Base-by-base conservation (phyloP, 1,284 basidiomycete genomes). In the Paramarasmius palmivorus region DNA sequence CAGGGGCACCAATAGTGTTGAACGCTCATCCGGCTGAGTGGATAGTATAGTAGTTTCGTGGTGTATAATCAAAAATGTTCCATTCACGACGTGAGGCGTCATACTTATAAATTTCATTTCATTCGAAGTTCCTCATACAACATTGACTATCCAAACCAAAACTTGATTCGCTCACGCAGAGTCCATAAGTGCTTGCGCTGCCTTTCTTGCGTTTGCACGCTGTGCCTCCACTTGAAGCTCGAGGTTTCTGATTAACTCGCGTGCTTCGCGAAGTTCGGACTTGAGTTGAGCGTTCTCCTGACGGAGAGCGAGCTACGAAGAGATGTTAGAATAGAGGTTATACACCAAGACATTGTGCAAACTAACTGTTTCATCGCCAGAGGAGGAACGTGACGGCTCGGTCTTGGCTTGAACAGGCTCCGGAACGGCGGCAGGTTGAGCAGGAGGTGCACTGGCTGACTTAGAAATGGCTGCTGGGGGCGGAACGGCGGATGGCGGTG, bases 181-280 rank as follows among this genome's bases (percentile, higher is more conserved):
- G 40, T 76, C 73, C 65, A 82, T 65, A 63, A 83, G 59, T 6
- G 79, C 70, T 61, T 83, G 75, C 26, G 78, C 77, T 15, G 88
- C 89, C 65, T 82, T 89, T 61, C 80, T 76, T 49, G 89, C 88
- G 64, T 92, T 92, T 17, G 84, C 83, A 56, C 80, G 80, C 61
- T 90, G 70, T 17, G 78, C 75, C 70, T 93, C 92, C n/a, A 93
- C 81, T 72, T 93, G 88, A 52, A 93, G 66, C 70, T 94, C 92
- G 38, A 94, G 70, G 61, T 86, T 86, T 57, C 92, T 75, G 52
- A 94, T 92, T 71, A 89, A 82, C 67, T 84, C 83, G 41, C 88
- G 79, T 34, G 89, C 86, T 29, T 92, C 90, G 29, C 89, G 79
- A 40, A 93, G 76, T 61, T 92, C 88, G 1, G 69, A 67, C 20